A percentile compares a stretch with the other conserved stretches of the same genome.
Evolutionary conservation across 176 grass and related monocot genomes (phyloP).

Genomic region (Zea luxurians): DNA sequence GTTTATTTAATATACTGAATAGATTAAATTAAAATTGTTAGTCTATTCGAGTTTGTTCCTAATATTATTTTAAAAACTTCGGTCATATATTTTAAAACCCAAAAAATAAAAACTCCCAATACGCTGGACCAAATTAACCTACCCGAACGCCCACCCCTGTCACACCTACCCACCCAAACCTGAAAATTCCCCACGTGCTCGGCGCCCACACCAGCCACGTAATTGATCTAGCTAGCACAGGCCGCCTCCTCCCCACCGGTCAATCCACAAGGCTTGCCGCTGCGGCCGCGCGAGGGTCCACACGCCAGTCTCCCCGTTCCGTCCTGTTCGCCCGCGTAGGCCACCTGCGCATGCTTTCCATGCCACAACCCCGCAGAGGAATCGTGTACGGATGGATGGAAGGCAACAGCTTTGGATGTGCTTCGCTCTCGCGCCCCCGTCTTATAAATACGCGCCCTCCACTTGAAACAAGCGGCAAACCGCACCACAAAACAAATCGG

Average conservation of each 20-base stretch:
- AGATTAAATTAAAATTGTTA: no score
- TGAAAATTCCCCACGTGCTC: constrained; percentile 39
- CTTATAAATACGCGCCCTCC: constrained; percentile 33
- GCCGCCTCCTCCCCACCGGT: background rate
- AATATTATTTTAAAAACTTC: no score
- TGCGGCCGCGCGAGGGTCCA: background rate
- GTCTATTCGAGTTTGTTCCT: no score
- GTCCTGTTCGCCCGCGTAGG: background rate
- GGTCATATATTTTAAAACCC: no score
- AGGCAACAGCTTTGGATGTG: background rate
- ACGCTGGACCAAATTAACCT: no score
- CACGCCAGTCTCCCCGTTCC: constrained; percentile 7
- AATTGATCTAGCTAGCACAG: background rate
- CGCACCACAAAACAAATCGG: background rate
- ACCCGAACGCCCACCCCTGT: no score
- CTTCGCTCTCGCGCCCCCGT: background rate
- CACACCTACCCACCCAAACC: background rate
- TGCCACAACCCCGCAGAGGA: background rate
- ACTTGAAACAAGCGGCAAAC: constrained; percentile 23
- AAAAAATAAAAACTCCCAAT: no score
- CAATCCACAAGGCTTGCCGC: background rate
- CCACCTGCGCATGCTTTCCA: constrained; percentile 26
- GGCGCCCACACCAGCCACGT: constrained; percentile 25
- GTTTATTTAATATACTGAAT: no score
- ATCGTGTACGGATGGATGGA: constrained; percentile 11